Evolutionary conservation across 1,139 yeast species (phyloP).

Genomic region (Hyphopichia khmerensis): DNA sequence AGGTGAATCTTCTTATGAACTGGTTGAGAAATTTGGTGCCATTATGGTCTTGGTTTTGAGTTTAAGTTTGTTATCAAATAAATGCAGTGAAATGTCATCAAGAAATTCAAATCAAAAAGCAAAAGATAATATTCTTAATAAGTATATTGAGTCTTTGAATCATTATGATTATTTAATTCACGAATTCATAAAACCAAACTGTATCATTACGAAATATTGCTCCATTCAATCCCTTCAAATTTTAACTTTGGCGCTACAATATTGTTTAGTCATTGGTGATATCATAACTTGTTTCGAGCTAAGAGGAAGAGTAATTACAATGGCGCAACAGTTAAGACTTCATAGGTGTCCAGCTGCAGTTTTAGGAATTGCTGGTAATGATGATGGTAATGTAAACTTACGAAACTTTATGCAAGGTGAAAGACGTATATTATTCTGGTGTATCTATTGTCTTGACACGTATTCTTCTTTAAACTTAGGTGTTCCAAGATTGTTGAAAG

Average conservation of each 20-base stretch:
- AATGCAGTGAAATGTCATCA: slow-evolving; percentile 20
- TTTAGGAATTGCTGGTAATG: slow-evolving; percentile 42
- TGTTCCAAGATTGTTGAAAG: slow-evolving; percentile 76
- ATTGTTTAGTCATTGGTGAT: slow-evolving; percentile 74
- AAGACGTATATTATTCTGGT: slow-evolving; percentile 82
- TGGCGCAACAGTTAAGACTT: slow-evolving; percentile 83
- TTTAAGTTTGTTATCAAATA: slow-evolving; percentile 51
- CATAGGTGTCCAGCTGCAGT: slow-evolving; percentile 90
- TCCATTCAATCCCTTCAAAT: slow-evolving; percentile 72
- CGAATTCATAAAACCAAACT: slow-evolving; percentile 52
- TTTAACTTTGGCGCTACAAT: slow-evolving; percentile 64
- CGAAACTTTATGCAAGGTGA: slow-evolving; percentile 69
- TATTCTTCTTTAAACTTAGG: slow-evolving; percentile 77
- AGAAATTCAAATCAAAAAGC: slow-evolving; percentile 4
- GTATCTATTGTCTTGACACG: slow-evolving; percentile 73
- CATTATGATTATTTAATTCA: slow-evolving; percentile 53
- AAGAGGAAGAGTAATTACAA: slow-evolving; percentile 72
- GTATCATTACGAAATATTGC: slow-evolving; percentile 54
- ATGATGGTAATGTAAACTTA: slow-evolving; percentile 54
- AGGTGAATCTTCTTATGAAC: slow-evolving; percentile 22
- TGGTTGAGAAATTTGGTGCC: slow-evolving; percentile 60
- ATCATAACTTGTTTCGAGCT: slow-evolving; percentile 71
- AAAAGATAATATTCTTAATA: slow-evolving; percentile 13
- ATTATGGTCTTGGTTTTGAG: slow-evolving; percentile 57
- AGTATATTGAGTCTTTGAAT: slow-evolving; percentile 27